phyloP scores from a whole-genome alignment of 176 grass and related monocot species.

The Paspalum notatum region DNA sequence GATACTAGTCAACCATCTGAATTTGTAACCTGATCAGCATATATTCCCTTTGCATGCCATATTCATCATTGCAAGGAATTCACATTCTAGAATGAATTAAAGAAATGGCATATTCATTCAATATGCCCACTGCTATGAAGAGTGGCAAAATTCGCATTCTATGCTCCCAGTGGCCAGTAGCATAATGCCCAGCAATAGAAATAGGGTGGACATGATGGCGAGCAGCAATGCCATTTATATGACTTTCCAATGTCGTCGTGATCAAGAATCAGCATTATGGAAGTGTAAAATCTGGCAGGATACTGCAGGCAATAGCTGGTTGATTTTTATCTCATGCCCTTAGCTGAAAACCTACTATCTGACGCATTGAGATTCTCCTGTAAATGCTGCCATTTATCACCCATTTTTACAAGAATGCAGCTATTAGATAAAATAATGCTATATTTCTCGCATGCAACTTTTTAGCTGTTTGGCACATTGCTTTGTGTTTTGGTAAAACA shows the following conservation, averaged over 20 bases:
- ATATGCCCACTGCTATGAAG: not conserved
- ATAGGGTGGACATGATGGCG: not conserved
- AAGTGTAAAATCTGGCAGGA: not conserved
- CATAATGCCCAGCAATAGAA: not conserved
- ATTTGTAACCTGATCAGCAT: not conserved
- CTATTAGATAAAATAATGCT: not conserved
- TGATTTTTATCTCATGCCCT: not conserved
- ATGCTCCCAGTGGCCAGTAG: not conserved
- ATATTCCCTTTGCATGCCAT: not conserved
- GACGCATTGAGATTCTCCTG: not conserved
- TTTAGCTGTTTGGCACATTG: not conserved
- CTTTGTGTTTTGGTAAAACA: conserved; percentile 4
- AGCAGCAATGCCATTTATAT: not conserved
- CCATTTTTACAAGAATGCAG: not conserved
- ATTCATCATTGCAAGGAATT: not conserved
- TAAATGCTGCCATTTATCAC: not conserved
- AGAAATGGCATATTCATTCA: not conserved
- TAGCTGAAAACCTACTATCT: not conserved
- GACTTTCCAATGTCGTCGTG: not conserved
- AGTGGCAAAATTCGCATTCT: not conserved
- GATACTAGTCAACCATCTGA: not conserved
- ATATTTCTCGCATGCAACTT: not conserved
- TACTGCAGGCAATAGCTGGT: not conserved
- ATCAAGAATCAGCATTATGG: not conserved
- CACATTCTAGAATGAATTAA: not conserved